Conservation (phyloP, 306 rosid genomes). For the Cicer cuneatum region DNA sequence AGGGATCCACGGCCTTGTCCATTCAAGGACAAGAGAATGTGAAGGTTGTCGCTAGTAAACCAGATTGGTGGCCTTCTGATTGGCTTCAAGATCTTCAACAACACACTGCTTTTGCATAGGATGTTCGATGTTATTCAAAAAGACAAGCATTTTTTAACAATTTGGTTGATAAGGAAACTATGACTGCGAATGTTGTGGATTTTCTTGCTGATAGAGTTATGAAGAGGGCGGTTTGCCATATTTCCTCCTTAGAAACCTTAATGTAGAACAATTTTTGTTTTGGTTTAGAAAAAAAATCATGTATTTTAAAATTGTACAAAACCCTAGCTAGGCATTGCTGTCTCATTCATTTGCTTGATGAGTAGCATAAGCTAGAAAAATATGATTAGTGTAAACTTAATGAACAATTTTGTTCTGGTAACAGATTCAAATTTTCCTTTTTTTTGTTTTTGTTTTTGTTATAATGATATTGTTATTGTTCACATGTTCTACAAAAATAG, state of each 20-base stretch:
- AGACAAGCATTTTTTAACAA: slow-evolving; percentile 13
- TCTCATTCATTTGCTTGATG: slow-evolving; percentile 6
- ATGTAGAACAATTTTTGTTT: slow-evolving; percentile 35
- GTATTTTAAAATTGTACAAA: background rate
- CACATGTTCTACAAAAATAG: no score
- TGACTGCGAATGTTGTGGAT: slow-evolving; percentile 14
- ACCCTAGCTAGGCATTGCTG: background rate
- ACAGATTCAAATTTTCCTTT: no score
- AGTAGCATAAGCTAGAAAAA: slow-evolving; percentile 10
- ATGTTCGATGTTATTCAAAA: slow-evolving; percentile 32
- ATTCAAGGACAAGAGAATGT: slow-evolving; percentile 65
- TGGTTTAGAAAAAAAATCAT: slow-evolving; percentile 30
- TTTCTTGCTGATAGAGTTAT: slow-evolving; percentile 39
- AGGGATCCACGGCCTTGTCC: slow-evolving; percentile 55
- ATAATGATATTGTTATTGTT: no score
- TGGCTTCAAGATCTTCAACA: slow-evolving; percentile 56
- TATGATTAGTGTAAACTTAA: slow-evolving; percentile 4
- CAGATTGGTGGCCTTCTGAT: slow-evolving; percentile 66
- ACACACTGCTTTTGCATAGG: slow-evolving; percentile 49
- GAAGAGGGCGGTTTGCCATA: slow-evolving; percentile 16
- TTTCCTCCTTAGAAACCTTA: slow-evolving; percentile 26
- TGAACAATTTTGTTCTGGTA: background rate
- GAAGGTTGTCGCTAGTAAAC: slow-evolving; percentile 66
- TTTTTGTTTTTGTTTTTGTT: no score
- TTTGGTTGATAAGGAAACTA: slow-evolving; percentile 4